Conservation (phyloP, 768 basidiomycete species). For the Sporobolomyces phaffii region DNA sequence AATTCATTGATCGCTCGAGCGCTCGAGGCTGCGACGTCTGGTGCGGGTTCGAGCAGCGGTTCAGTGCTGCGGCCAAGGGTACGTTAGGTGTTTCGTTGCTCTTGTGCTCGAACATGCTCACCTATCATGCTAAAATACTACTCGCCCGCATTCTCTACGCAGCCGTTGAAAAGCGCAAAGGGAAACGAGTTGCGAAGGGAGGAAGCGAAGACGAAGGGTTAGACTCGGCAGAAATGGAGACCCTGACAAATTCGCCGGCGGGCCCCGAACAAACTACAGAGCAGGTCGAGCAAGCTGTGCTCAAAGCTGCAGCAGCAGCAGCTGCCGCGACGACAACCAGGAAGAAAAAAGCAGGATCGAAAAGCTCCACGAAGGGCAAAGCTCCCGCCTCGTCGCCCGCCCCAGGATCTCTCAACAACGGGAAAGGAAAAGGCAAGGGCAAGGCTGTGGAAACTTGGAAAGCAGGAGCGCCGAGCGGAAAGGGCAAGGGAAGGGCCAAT, state of each 20-base stretch:
- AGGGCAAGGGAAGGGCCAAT: too few relatives aligned
- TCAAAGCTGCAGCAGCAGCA: slow-evolving; percentile 66
- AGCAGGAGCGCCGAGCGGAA: not conserved
- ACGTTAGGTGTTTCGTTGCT: not conserved
- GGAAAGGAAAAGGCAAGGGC: slow-evolving; percentile 13
- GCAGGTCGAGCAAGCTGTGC: slow-evolving; percentile 68
- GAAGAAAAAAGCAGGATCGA: not conserved
- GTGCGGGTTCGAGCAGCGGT: slow-evolving; percentile 27
- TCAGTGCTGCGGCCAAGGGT: slow-evolving; percentile 26
- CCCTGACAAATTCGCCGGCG: not conserved
- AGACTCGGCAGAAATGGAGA: not conserved
- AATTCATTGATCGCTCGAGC: slow-evolving; percentile 30
- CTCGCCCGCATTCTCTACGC: too few relatives aligned
- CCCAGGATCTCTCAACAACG: too few relatives aligned
- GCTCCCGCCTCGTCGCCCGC: not conserved
- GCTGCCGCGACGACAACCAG: slow-evolving; percentile 44
- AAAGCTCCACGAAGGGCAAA: not conserved
- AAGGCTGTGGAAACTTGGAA: not conserved
- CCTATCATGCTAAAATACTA: too few relatives aligned
- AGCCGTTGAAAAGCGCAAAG: slow-evolving; percentile 36
- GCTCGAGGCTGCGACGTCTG: slow-evolving; percentile 28
- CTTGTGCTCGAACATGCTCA: not conserved
- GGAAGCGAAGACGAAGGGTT: not conserved
- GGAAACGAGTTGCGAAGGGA: slow-evolving; percentile 25
- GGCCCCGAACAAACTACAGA: not conserved